These are phyloP conservation scores for Alternaria atra DNA, from an alignment of 2,329 filamentous ascomycete species.

Conservation along the genomic window DNA sequence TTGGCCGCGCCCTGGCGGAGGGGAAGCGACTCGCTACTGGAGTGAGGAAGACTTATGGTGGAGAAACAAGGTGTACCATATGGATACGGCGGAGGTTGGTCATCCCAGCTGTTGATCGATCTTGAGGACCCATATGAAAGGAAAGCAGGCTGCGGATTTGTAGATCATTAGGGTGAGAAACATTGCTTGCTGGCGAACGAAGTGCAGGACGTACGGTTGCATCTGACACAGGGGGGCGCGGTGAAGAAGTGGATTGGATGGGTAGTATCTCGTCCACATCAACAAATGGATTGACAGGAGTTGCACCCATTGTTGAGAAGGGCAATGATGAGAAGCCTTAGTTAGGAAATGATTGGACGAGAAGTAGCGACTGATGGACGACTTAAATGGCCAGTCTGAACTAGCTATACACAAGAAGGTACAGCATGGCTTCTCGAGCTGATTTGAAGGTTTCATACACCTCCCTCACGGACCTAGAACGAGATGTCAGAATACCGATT, in stretches of 20 bases:
- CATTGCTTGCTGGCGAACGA: background rate
- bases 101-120: slow-evolving; percentile 1
- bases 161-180: background rate
- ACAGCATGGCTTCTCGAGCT: background rate
- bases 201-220: background rate
- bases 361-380: background rate
- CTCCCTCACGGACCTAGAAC: background rate
- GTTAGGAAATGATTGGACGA: background rate
- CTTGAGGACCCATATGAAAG: background rate
- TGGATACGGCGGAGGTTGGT: background rate
- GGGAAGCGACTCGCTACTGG: slow-evolving; percentile 2
- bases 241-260: background rate
- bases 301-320: background rate
- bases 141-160: background rate
- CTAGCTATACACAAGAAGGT: background rate
- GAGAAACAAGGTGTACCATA: background rate
- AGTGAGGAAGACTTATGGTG: background rate
- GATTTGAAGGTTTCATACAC: background rate
- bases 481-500: background rate
- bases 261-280: background rate
- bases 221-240: background rate
- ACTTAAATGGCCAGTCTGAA: background rate
- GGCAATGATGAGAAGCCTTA: background rate
- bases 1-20: slow-evolving; percentile 3
- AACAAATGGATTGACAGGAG: background rate